Evolutionary conservation across 345 rosid genomes (phyloP).

Genomic region (Murraya koenigii): DNA sequence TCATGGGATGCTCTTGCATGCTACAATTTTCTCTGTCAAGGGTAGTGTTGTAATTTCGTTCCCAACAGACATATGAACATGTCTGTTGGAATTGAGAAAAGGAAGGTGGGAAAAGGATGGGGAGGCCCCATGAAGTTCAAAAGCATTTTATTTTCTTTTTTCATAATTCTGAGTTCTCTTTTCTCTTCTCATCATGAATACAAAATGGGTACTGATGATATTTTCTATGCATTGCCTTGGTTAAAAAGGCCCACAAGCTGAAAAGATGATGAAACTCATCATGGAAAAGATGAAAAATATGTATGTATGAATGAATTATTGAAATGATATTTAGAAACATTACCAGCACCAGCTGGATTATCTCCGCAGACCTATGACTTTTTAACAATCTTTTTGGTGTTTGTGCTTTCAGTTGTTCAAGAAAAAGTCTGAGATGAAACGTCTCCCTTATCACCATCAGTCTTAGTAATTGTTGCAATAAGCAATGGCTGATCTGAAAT

Average conservation of each 20-base stretch:
- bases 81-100: conserved; percentile 29
- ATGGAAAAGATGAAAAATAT: conserved; percentile 9
- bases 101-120: conserved; percentile 21
- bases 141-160: neutral
- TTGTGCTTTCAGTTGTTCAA: conserved; percentile 30
- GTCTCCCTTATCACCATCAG: neutral
- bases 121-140: conserved; percentile 31
- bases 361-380: conserved; percentile 12
- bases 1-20: neutral
- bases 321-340: conserved; percentile 24
- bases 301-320: conserved; percentile 19
- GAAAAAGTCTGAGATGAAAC: conserved; percentile 5
- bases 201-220: neutral
- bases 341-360: conserved; percentile 22
- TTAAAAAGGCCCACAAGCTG: conserved; percentile 33
- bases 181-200: conserved; percentile 18
- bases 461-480: conserved; percentile 25
- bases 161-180: conserved; percentile 23
- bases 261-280: conserved; percentile 28
- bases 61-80: conserved; percentile 38
- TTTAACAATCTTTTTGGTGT: conserved; percentile 23
- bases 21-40: neutral
- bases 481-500: conserved; percentile 23
- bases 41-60: conserved; percentile 19
- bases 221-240: neutral